Evolutionary conservation across 371 early-diverging fungal genomes (phyloP).

Genomic region (Mortierella sp.): DNA sequence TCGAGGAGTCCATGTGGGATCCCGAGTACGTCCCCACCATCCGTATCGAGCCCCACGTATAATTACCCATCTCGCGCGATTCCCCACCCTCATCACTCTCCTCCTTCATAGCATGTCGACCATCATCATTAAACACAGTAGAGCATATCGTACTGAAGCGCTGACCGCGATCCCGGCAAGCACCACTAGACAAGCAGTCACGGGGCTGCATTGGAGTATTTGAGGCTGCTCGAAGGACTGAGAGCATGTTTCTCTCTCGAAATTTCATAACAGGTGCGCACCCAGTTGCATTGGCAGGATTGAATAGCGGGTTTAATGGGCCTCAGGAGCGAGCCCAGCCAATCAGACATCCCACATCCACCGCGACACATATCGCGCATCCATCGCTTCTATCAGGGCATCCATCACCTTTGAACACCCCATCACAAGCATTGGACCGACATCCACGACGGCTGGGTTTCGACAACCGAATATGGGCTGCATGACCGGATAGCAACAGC

Average conservation of each 20-base stretch:
- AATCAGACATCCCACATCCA: constrained; percentile 22
- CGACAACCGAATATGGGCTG: too few species aligned
- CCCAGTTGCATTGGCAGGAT: constrained; percentile 3
- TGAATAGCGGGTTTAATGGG: constrained; percentile 7
- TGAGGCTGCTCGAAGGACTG: too few species aligned
- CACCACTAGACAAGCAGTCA: not conserved
- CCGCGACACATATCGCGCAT: not conserved
- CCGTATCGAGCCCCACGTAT: constrained; percentile 50
- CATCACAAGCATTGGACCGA: constrained; percentile 14
- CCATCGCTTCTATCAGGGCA: constrained; percentile 12
- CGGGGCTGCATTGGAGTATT: too few species aligned
- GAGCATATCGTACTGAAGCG: too few species aligned
- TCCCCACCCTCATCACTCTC: too few species aligned
- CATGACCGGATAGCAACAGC: too few species aligned
- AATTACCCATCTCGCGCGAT: too few species aligned
- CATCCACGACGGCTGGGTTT: too few species aligned
- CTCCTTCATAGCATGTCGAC: not conserved
- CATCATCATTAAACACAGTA: constrained; percentile 6
- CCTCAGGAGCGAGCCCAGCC: constrained; percentile 14
- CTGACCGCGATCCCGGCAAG: not conserved
- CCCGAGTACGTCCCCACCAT: constrained; percentile 73
- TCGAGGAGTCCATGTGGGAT: constrained; percentile 62
- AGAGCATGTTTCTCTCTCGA: constrained; percentile 46
- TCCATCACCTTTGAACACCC: constrained; percentile 13
- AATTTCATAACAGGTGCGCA: constrained; percentile 40